Conservation (phyloP, 179 eudicot species). For the Monotropa hypopitys region DNA sequence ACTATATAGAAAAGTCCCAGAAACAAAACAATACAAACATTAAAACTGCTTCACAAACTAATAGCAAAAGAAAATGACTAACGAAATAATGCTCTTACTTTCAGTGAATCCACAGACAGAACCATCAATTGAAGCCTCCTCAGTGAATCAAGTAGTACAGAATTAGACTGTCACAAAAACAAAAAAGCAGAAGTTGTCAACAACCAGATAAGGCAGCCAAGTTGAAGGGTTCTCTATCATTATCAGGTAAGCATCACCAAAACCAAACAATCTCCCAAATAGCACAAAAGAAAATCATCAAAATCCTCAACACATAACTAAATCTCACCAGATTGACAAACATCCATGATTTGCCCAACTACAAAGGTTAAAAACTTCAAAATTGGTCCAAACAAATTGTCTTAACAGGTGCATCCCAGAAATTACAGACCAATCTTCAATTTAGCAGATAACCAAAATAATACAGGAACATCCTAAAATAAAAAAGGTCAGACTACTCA, state of each 20-base stretch:
- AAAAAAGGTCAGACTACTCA: background rate
- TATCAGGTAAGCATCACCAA: background rate
- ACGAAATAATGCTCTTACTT: conserved; percentile 32
- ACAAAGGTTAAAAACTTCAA: background rate
- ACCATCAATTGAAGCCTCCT: conserved; percentile 78
- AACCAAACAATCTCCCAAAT: background rate
- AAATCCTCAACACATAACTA: background rate
- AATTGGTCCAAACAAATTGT: background rate
- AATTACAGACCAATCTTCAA: background rate
- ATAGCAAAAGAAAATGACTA: background rate
- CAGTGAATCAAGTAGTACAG: conserved; percentile 54
- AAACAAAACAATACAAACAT: background rate
- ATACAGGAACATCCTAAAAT: background rate
- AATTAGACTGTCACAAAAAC: conserved; percentile 49
- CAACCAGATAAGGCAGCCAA: background rate
- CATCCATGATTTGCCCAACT: background rate
- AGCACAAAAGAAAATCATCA: background rate
- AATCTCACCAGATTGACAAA: background rate
- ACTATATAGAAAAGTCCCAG: background rate
- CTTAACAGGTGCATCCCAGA: background rate
- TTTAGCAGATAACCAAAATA: background rate
- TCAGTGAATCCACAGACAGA: conserved; percentile 56
- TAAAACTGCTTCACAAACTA: background rate
- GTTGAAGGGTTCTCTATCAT: background rate
- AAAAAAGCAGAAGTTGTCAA: conserved; percentile 8